A percentile compares a stretch with the other conserved stretches of the same genome.
Evolutionary conservation across 2,329 filamentous ascomycete genomes (phyloP).

Genomic region (Venturia oleaginea): DNA sequence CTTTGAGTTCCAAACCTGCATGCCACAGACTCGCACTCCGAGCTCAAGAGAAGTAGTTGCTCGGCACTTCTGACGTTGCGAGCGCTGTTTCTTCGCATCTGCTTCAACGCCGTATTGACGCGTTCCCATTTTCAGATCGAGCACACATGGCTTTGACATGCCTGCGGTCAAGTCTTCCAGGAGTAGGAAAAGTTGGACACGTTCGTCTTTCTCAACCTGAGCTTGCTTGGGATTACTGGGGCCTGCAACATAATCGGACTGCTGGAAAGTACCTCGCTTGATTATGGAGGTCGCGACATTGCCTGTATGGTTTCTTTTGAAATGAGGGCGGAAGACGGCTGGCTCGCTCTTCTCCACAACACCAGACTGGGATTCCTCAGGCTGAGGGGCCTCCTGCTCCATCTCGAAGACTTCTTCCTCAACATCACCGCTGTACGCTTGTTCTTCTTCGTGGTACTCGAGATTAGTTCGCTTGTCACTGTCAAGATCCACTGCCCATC

Average conservation of each 20-base stretch:
- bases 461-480: slow-evolving; percentile 59
- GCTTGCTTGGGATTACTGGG: slow-evolving; percentile 37
- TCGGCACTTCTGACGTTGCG: slow-evolving; percentile 86
- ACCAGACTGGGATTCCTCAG: slow-evolving; percentile 16
- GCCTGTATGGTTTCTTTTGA: slow-evolving; percentile 14
- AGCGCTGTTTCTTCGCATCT: slow-evolving; percentile 81
- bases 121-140: slow-evolving; percentile 98
- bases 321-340: background rate
- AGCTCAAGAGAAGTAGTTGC: slow-evolving; percentile 85
- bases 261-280: background rate
- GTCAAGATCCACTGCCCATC: slow-evolving; percentile 59
- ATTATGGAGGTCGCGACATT: slow-evolving; percentile 27
- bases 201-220: slow-evolving; percentile 40
- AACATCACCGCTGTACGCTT: slow-evolving; percentile 68
- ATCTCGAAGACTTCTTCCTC: slow-evolving; percentile 62
- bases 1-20: slow-evolving; percentile 90
- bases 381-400: slow-evolving; percentile 40
- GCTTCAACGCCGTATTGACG: slow-evolving; percentile 94
- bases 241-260: slow-evolving; percentile 14
- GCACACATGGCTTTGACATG: slow-evolving; percentile 93
- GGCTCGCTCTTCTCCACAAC: background rate
- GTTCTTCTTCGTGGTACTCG: slow-evolving; percentile 80
- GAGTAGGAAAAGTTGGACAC: slow-evolving; percentile 86
- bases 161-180: slow-evolving; percentile 92
- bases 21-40: slow-evolving; percentile 86